A percentile compares a stretch with the other conserved stretches of the same genome.
These are phyloP conservation scores for Euphorbia schlechtendalii DNA, from an alignment of 441 rosid species.

Conservation along the genomic window DNA sequence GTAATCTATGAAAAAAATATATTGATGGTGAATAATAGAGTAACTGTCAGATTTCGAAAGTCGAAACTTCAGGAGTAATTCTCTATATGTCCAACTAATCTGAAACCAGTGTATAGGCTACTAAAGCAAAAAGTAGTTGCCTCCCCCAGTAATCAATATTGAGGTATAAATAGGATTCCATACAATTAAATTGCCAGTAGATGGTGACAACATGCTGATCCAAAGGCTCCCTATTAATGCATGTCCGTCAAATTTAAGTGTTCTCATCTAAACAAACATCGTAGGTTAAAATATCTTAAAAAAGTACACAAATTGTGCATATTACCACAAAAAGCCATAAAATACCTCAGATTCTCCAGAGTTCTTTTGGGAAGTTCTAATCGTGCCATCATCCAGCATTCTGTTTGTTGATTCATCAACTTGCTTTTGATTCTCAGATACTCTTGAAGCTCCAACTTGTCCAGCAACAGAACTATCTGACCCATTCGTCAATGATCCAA, in stretches of 20 bases:
- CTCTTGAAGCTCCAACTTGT: constrained; percentile 36
- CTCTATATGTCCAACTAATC: not conserved
- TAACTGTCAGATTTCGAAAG: too few species aligned
- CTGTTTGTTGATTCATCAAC: constrained; percentile 44
- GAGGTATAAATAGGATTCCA: not conserved
- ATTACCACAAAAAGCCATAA: not conserved
- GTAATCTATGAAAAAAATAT: too few species aligned
- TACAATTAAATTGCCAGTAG: not conserved
- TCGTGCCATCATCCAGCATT: constrained; percentile 42
- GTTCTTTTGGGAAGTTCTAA: constrained; percentile 45
- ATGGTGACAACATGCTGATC: not conserved
- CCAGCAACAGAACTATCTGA: constrained; percentile 43
- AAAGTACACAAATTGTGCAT: not conserved
- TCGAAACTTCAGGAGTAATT: not conserved
- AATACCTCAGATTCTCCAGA: constrained; percentile 77
- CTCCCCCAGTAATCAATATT: not conserved
- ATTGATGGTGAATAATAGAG: not conserved
- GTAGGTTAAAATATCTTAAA: not conserved
- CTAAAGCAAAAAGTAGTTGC: not conserved
- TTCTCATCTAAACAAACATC: not conserved
- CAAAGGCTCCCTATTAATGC: not conserved
- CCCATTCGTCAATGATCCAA: constrained; percentile 42
- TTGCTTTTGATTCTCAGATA: constrained; percentile 49
- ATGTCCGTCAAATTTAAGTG: not conserved
- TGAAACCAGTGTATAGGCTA: not conserved